Evolutionary conservation across 257 asterid species (phyloP).

Genomic region (Salvia splendens): DNA sequence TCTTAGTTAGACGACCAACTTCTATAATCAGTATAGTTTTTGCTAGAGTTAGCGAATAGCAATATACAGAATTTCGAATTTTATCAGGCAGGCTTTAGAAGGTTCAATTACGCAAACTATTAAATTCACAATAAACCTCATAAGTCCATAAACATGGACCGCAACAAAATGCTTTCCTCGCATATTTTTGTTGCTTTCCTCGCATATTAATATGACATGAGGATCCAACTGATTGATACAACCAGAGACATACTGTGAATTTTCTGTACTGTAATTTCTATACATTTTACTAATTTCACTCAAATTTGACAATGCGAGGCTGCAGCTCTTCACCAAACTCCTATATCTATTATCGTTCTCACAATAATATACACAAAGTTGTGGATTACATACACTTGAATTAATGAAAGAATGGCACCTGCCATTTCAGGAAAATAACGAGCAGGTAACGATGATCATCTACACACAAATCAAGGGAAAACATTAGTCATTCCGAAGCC

Average conservation of each 20-base stretch:
- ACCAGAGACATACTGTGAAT: neutral
- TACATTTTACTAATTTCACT: slow-evolving; percentile 26
- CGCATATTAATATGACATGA: neutral
- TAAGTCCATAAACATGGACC: neutral
- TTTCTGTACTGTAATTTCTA: slow-evolving; percentile 18
- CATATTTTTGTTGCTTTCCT: too few species aligned
- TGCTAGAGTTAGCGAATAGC: too few species aligned
- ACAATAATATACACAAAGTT: slow-evolving; percentile 31
- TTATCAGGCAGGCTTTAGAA: too few species aligned
- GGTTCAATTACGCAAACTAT: too few species aligned
- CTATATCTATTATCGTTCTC: neutral
- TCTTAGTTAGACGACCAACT: too few species aligned
- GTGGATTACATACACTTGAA: slow-evolving; percentile 59
- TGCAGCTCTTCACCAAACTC: neutral
- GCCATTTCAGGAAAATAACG: slow-evolving; percentile 40
- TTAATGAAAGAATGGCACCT: slow-evolving; percentile 63
- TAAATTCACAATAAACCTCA: neutral
- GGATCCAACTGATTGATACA: neutral
- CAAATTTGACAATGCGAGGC: slow-evolving; percentile 18
- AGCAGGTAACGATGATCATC: slow-evolving; percentile 36
- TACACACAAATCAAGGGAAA: neutral
- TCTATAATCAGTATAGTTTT: too few species aligned
- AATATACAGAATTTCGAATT: too few species aligned
- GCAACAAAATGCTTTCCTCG: neutral
- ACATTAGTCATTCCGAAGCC: slow-evolving; percentile 1